Evolutionary conservation across 1,284 basidiomycete genomes (phyloP), one percentile per base, ranked within the genome.

Genomic region (Trametes pubescens): DNA sequence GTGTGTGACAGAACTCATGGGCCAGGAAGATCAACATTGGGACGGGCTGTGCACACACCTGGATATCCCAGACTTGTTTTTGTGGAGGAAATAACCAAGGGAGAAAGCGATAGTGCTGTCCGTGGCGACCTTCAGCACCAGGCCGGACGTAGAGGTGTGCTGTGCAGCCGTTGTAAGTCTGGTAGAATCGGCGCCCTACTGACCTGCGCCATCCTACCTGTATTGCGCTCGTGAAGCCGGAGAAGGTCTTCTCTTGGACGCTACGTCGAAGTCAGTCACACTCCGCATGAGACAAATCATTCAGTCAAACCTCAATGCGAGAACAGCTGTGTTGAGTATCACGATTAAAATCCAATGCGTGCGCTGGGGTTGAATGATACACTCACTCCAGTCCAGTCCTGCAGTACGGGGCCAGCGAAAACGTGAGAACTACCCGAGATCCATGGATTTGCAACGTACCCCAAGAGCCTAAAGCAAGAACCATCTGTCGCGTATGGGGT

Each of bases 331-430:
- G 9, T 4, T 11, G 14, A 29, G 18, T 21, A 35, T n/a, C n/a
- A n/a, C n/a, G n/a, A n/a, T n/a, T n/a, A n/a, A n/a, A n/a, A n/a
- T n/a, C n/a, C n/a, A n/a, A n/a, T n/a, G n/a, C n/a, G n/a, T n/a
- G n/a, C n/a, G n/a, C n/a, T n/a, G n/a, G n/a, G n/a, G n/a, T n/a
- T n/a, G 18, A 18, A 21, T 5, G 32, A 21, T 7, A 34, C 11
- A 35, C 51, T 35, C 32, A 52, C 51, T 26, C 51, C 51, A 52
- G 51, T 52, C 51, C 6, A 52, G 51, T 6, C 51, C 51, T 52
- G 47, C 21, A 21, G n/a, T n/a, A 14, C 13, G 21, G 13, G 4
- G 11, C 18, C 21, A 24, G 13, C 6, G 47, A 32, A 18, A 49
- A n/a, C 5, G 13, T 24, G 4, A 49, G 13, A 4, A 21, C 21